Conservation (phyloP, 2,329 filamentous ascomycete genomes). For the Trichoderma sp. region DNA sequence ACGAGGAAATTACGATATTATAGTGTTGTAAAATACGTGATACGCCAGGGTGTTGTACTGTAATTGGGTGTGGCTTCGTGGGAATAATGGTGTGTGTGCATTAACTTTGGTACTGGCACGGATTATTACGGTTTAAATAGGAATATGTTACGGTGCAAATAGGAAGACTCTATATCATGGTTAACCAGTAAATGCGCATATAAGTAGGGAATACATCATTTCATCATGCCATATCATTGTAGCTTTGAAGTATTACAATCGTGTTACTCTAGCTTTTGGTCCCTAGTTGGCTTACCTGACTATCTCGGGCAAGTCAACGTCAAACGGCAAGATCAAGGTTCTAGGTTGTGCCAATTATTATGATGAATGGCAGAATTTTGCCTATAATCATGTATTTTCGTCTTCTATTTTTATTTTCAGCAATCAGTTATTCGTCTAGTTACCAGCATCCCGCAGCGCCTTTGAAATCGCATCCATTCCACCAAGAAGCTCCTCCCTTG, state of each 20-base stretch:
- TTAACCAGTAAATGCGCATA: not conserved
- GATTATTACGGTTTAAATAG: too few relatives aligned
- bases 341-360: not conserved
- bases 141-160: too few relatives aligned
- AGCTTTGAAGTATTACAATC: not conserved
- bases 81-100: too few relatives aligned
- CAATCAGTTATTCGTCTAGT: not conserved
- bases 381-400: not conserved
- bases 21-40: too few relatives aligned
- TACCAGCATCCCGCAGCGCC: not conserved
- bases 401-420: not conserved
- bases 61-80: too few relatives aligned
- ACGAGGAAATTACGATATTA: too few relatives aligned
- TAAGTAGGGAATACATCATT: not conserved
- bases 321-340: not conserved
- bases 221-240: not conserved
- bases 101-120: too few relatives aligned
- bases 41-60: too few relatives aligned
- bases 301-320: not conserved
- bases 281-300: not conserved
- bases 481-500: not conserved
- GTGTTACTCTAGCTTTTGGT: not conserved
- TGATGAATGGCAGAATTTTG: not conserved
- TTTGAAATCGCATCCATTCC: not conserved
- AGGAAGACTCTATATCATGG: too few relatives aligned